Evolutionary conservation across 2,329 filamentous ascomycete species (phyloP).

Genomic region (Trichoderma guizhouense): DNA sequence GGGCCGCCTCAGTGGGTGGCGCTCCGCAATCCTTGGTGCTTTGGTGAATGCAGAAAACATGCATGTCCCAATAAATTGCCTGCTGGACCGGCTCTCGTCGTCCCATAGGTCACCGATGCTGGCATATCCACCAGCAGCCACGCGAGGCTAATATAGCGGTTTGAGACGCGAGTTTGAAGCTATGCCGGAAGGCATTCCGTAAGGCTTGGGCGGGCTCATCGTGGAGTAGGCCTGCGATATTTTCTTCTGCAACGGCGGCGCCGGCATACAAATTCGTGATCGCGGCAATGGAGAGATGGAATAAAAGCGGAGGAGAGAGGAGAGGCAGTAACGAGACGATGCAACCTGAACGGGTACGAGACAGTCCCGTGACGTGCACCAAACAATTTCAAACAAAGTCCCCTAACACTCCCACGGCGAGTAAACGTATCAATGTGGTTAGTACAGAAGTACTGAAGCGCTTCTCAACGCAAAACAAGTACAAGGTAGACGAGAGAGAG

Average conservation of each 20-base stretch:
- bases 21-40: neutral
- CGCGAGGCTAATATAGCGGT: conserved; percentile 4
- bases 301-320: neutral
- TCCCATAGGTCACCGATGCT: neutral
- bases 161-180: conserved; percentile 16
- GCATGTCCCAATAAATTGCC: neutral
- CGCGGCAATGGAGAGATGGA: neutral
- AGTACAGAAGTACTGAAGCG: neutral
- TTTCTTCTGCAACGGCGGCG: neutral
- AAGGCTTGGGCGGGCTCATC: conserved; percentile 7
- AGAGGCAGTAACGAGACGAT: neutral
- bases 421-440: neutral
- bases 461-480: neutral
- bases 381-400: neutral
- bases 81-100: neutral
- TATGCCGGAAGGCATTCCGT: conserved; percentile 11
- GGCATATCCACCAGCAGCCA: conserved; percentile 1
- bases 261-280: neutral
- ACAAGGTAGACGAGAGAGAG: neutral
- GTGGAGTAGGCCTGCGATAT: neutral
- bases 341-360: neutral
- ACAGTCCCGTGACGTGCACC: neutral
- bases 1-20: neutral
- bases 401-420: neutral
- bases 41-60: neutral